These are phyloP conservation scores for Phytophthora syringae DNA, from an alignment of 352 stramenopile species.

Conservation along the genomic window DNA sequence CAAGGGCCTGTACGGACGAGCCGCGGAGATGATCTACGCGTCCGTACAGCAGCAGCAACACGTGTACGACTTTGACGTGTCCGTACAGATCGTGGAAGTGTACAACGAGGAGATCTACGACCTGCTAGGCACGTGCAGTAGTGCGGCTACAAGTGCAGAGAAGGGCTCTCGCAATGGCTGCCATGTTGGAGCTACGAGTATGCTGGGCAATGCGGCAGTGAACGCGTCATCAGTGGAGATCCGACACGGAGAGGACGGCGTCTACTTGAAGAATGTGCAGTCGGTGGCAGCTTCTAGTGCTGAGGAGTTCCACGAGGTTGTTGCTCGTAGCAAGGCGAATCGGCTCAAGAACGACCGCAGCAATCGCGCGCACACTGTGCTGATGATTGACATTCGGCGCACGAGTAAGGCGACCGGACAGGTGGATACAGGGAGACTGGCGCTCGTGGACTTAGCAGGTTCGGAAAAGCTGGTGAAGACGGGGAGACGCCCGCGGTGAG, in stretches of 20 bases:
- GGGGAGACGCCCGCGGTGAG: slow-evolving; percentile 39
- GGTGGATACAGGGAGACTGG: slow-evolving; percentile 51
- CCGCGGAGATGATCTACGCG: slow-evolving; percentile 53
- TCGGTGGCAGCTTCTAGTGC: slow-evolving; percentile 38
- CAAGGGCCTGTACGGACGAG: slow-evolving; percentile 53
- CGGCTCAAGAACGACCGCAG: slow-evolving; percentile 51
- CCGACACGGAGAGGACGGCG: slow-evolving; percentile 67
- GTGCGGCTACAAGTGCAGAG: slow-evolving; percentile 11
- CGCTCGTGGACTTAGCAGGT: slow-evolving; percentile 80
- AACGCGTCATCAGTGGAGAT: slow-evolving; percentile 60
- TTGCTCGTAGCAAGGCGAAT: slow-evolving; percentile 45
- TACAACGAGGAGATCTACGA: slow-evolving; percentile 91
- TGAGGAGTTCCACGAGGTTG: slow-evolving; percentile 44
- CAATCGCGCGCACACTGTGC: slow-evolving; percentile 65
- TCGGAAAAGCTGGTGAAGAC: slow-evolving; percentile 75
- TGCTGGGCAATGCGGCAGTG: slow-evolving; percentile 31
- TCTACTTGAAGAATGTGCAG: slow-evolving; percentile 78
- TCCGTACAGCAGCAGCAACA: slow-evolving; percentile 45
- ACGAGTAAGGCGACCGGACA: slow-evolving; percentile 54
- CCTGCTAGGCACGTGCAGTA: slow-evolving; percentile 38
- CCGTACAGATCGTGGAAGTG: slow-evolving; percentile 80
- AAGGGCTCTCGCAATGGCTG: slow-evolving; percentile 57
- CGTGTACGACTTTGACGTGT: slow-evolving; percentile 55
- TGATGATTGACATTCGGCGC: slow-evolving; percentile 63
- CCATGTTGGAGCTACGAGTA: slow-evolving; percentile 40